These are phyloP conservation scores for Talaromyces proteolyticus DNA, from an alignment of 495 filamentous ascomycete species.

Conservation along the genomic window DNA sequence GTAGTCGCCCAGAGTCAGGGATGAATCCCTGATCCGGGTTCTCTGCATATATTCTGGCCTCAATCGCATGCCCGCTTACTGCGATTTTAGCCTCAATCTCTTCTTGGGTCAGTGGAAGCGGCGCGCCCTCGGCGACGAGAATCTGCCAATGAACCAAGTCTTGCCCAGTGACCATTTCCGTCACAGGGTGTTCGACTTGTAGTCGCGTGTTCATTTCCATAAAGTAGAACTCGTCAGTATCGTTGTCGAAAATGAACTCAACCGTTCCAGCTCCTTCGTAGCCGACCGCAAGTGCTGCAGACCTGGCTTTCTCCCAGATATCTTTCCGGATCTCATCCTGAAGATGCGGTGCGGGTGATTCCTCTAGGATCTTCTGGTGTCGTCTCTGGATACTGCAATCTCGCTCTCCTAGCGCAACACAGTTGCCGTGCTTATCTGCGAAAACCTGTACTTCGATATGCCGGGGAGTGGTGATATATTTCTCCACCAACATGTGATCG, in stretches of 20 bases:
- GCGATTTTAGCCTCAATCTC: constrained; percentile 73
- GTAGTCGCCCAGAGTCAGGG: constrained; percentile 84
- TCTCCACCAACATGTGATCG: constrained; percentile 94
- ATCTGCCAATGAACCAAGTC: constrained; percentile 98
- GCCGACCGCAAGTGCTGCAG: constrained; percentile 83
- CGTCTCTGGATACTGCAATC: constrained; percentile 84
- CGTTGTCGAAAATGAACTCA: constrained; percentile 98
- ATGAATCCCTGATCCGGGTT: constrained; percentile 87
- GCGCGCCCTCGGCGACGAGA: constrained; percentile 79
- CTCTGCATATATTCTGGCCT: constrained; percentile 95
- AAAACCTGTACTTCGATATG: constrained; percentile 99
- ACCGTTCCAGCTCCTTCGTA: constrained; percentile 97
- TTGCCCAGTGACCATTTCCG: constrained; percentile 91
- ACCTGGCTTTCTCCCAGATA: constrained; percentile 88
- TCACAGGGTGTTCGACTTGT: constrained; percentile 97
- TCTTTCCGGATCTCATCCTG: constrained; percentile 74
- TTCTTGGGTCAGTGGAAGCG: constrained; percentile 78
- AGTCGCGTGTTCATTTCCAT: constrained; percentile 99
- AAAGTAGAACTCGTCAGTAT: constrained; percentile 90
- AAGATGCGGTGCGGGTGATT: constrained; percentile 87
- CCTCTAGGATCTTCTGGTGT: constrained; percentile 97
- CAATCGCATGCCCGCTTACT: constrained; percentile 79
- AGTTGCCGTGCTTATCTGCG: constrained; percentile 83
- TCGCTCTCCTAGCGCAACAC: constrained; percentile 76
- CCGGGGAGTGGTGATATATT: constrained; percentile 88